These are phyloP conservation scores for Carex littledalei DNA, from an alignment of 176 grass and related monocot genomes.

Conservation along the genomic window DNA sequence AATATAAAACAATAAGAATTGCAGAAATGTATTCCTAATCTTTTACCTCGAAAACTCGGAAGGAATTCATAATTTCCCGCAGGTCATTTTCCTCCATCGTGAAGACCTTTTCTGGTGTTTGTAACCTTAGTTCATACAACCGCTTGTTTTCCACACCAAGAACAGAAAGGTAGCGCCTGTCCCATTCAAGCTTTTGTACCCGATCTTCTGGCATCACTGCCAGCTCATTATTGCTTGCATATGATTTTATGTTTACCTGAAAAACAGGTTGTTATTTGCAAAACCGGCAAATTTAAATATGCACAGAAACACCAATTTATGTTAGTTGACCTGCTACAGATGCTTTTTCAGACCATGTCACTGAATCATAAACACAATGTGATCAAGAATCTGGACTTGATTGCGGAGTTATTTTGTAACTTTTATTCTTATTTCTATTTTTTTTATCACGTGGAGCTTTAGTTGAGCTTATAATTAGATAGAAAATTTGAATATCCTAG, in stretches of 20 bases:
- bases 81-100: constrained; percentile 59
- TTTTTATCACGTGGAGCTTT: no score
- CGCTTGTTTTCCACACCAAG: constrained; percentile 88
- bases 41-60: constrained; percentile 49
- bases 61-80: constrained; percentile 76
- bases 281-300: not conserved
- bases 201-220: constrained; percentile 89
- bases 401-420: not conserved
- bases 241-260: constrained; percentile 96
- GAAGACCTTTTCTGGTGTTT: constrained; percentile 74
- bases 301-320: not conserved
- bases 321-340: not conserved
- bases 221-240: constrained; percentile 86
- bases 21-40: constrained; percentile 7
- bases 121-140: constrained; percentile 71
- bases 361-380: not conserved
- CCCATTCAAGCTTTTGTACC: constrained; percentile 78
- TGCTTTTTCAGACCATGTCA: not conserved
- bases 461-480: not conserved
- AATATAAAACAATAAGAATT: not conserved
- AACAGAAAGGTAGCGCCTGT: constrained; percentile 74
- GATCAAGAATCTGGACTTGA: not conserved
- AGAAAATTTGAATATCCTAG: not conserved
- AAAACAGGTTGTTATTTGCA: not conserved
- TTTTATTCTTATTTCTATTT: not conserved